Evolutionary conservation across 805 yeast species (phyloP), one percentile per base, ranked within the genome.

Genomic region (Sugiyamaella chiloensis): DNA sequence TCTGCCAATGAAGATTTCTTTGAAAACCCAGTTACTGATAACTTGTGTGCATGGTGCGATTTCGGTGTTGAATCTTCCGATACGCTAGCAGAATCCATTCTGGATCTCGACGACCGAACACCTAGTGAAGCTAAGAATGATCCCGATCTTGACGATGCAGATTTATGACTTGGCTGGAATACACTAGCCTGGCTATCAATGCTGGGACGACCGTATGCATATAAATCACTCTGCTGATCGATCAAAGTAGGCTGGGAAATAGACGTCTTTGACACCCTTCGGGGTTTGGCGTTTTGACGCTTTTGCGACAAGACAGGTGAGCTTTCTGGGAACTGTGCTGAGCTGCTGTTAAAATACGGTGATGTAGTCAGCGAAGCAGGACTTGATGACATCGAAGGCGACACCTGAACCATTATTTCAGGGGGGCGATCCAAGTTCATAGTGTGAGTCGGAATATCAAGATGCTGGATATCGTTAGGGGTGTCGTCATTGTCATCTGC

Each of bases 301-400:
- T 53, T 53, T 20, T 36, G 48, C 5, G 53, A 34, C 40, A 48
- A 20, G 27, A 53, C 27, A 3, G 55, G 48, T 5, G 51, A 40
- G 20, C 16, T 16, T 3, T 42, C 24, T 5, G n/a, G n/a, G n/a
- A n/a, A n/a, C n/a, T 19, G 24, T 14, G 39, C 21, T 3, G 39
- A n/a, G 5, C 32, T 29, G n/a, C n/a, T n/a, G n/a, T n/a, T n/a
- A n/a, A n/a, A n/a, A n/a, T n/a, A n/a, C n/a, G n/a, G n/a, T n/a
- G n/a, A n/a, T n/a, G n/a, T n/a, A n/a, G n/a, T n/a, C n/a, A n/a
- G n/a, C n/a, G n/a, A n/a, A n/a, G n/a, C n/a, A n/a, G n/a, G n/a
- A n/a, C n/a, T n/a, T n/a, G n/a, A 12, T 5, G 37, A 14, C 37
- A 34, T 34, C 4, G 37, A 34, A 14, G 37, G 37, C 16, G 37